Evolutionary conservation across 108 stramenopile genomes (phyloP).

Genomic region (Licmophora abbreviata): DNA sequence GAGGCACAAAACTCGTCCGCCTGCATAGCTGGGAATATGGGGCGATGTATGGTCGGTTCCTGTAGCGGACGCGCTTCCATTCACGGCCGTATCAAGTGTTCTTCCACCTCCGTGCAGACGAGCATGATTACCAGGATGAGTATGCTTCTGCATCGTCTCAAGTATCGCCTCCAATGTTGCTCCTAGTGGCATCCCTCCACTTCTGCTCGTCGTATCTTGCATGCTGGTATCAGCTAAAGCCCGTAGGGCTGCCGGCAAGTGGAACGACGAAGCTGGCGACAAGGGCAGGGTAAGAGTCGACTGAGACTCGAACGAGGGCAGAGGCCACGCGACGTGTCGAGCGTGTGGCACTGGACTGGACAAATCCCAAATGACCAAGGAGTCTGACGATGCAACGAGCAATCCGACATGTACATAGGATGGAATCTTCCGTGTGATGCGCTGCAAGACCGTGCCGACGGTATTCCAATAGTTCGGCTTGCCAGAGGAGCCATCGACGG

Average conservation of each 20-base stretch:
- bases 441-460: conserved; percentile 2
- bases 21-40: conserved; percentile 5
- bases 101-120: too few species aligned
- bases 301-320: too few species aligned
- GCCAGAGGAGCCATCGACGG: conserved; percentile 29
- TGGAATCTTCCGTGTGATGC: conserved; percentile 9
- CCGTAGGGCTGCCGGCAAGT: conserved; percentile 27
- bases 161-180: conserved; percentile 1
- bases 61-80: too few species aligned
- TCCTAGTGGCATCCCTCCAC: not conserved
- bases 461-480: conserved; percentile 25
- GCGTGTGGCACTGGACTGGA: conserved; percentile 19
- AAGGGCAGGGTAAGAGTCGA: too few species aligned
- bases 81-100: too few species aligned
- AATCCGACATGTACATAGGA: conserved; percentile 34
- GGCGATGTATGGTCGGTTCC: too few species aligned
- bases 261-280: conserved; percentile 23
- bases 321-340: conserved; percentile 15
- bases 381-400: conserved; percentile 8
- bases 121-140: conserved; percentile 5
- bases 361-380: conserved; percentile 21
- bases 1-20: conserved; percentile 35
- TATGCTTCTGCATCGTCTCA: not conserved
- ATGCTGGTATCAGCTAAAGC: conserved; percentile 20
- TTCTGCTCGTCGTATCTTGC: not conserved